Conservation (phyloP, 164 flowering plant species). For the Umbilicus rupestris region DNA sequence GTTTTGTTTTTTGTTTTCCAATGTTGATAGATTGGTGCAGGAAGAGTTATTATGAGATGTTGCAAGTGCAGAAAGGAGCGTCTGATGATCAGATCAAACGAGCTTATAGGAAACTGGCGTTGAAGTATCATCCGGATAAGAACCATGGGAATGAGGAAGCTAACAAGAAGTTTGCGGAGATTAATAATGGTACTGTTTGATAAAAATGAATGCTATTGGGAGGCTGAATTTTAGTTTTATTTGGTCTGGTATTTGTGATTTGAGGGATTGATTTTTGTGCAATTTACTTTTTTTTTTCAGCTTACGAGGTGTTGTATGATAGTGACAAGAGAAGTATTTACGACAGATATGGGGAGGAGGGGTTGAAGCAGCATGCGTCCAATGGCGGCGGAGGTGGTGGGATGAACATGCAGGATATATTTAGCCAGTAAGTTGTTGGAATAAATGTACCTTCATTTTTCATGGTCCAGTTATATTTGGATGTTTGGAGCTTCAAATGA, state of each 20-base stretch:
- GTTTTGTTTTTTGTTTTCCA: not conserved
- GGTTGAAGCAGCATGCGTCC: constrained; percentile 86
- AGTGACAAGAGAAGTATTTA: constrained; percentile 86
- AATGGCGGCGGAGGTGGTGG: constrained; percentile 79
- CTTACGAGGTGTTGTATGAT: constrained; percentile 91
- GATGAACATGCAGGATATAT: constrained; percentile 78
- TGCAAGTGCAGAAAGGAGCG: constrained; percentile 85
- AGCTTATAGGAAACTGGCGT: constrained; percentile 85
- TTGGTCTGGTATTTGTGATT: not conserved
- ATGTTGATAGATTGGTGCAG: constrained; percentile 23
- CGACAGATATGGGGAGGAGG: constrained; percentile 94
- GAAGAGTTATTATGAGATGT: constrained; percentile 84
- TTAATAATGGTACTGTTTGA: constrained; percentile 63
- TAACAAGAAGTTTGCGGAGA: constrained; percentile 81
- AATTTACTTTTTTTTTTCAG: constrained; percentile 23
- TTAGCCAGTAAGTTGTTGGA: constrained; percentile 49
- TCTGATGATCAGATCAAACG: constrained; percentile 95
- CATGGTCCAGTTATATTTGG: not conserved
- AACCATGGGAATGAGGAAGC: constrained; percentile 98
- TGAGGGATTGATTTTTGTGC: not conserved
- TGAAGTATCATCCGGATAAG: constrained; percentile 98
- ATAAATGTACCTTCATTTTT: not conserved
- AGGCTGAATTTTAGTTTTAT: not conserved
- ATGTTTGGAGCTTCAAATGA: not conserved
- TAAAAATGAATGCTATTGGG: not conserved